phyloP scores from a whole-genome alignment of 1,284 basidiomycete species.

The Puccinia hordei region DNA sequence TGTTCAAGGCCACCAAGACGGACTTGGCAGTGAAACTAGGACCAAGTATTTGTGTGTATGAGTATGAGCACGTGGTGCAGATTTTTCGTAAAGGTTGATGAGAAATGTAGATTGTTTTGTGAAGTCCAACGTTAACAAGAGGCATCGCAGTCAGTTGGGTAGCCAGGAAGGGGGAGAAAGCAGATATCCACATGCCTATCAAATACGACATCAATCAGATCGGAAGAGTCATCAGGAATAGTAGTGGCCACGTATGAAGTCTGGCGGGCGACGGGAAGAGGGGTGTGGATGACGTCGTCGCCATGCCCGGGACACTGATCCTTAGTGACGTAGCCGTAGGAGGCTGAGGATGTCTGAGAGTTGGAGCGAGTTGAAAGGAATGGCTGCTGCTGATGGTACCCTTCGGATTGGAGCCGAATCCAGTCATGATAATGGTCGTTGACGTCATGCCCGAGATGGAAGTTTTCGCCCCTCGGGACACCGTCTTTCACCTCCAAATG shows the following conservation, averaged over 20 bases:
- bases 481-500: slow-evolving; percentile 4
- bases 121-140: not conserved
- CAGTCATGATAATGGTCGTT: slow-evolving; percentile 21
- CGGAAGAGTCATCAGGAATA: slow-evolving; percentile 17
- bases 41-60: not conserved
- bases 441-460: slow-evolving; percentile 43
- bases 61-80: too few species aligned
- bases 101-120: not conserved
- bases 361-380: not conserved
- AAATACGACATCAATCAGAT: slow-evolving; percentile 46
- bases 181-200: slow-evolving; percentile 18
- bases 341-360: not conserved
- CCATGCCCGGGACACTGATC: slow-evolving; percentile 68
- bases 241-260: slow-evolving; percentile 64
- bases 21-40: slow-evolving; percentile 24
- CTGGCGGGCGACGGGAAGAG: slow-evolving; percentile 65
- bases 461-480: slow-evolving; percentile 11
- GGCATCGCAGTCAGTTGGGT: not conserved
- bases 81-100: not conserved
- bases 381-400: slow-evolving; percentile 11
- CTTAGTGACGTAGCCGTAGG: slow-evolving; percentile 55
- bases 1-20: slow-evolving; percentile 12
- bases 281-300: slow-evolving; percentile 68
- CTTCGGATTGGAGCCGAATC: slow-evolving; percentile 22
- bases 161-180: not conserved